Evolutionary conservation across 139 green algal genomes (phyloP), one percentile per base, ranked within the genome.

Genomic region (Volvox africanus): DNA sequence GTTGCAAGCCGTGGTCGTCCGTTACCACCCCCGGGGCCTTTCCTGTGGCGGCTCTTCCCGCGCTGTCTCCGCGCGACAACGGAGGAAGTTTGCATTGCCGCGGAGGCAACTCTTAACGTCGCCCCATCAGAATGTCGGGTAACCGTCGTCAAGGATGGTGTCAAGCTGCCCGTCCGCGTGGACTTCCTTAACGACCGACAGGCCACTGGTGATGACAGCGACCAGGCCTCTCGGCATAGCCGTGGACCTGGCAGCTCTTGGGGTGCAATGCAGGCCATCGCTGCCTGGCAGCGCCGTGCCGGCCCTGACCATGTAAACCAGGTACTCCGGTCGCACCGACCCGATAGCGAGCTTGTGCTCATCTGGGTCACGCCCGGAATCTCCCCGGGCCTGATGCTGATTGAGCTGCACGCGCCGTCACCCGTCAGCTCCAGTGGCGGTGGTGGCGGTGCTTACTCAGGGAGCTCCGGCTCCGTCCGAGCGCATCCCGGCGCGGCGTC

Each of bases 1-100:
- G 5, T 9, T 55, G 44, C 5, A 55, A 9, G 44, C 9, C 9
- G 44, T 55, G 44, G 44, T 55, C 44, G 44, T 55, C 44, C 35
- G 24, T 9, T 16, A 19, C 50, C 44, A 22, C 55, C 28, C n/a
- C 24, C 19, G 36, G 62, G 65, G 11, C 82, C 65, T 12, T 73
- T 65, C 62, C 84, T 90, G 3, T 90, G 86, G 86, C 86, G 86
- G 30, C 86, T 90, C 50, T 90, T 90, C 17, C 86, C 86, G 1
- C 86, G 86, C 71, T 90, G 86, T 55, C 21, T 90, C 13, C 86
- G 86, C 50, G 44, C 86, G 0, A 62, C 32, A 0, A 61, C 9
- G 0, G 71, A 75, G 6, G 86, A 90, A 75, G 32, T 83, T 9
- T 90, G 86, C 86, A 71, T 90, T 22, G 86, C 86, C 18, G 86